phyloP scores from a whole-genome alignment of 257 asterid species.

The Nemophila menziesii region DNA sequence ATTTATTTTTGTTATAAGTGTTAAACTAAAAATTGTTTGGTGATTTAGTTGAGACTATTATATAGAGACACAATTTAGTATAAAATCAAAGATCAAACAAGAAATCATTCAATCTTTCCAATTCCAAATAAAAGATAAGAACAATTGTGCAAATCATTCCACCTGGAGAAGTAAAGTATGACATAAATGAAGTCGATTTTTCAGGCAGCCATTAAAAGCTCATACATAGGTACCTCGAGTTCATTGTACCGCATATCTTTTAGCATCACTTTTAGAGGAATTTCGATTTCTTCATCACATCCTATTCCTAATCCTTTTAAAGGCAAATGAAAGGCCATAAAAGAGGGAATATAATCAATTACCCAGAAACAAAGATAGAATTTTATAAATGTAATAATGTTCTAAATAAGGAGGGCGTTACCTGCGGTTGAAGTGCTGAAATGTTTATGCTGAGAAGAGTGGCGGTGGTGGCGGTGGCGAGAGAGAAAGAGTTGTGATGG shows the following conservation, averaged over 20 bases:
- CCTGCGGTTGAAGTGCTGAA: slow-evolving; percentile 4
- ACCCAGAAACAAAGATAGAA: background rate
- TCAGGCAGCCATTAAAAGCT: background rate
- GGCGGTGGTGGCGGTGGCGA: background rate
- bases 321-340: background rate
- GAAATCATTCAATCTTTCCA: background rate
- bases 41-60: background rate
- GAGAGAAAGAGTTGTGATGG: background rate
- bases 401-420: slow-evolving; percentile 1
- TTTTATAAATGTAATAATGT: background rate
- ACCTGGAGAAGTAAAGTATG: background rate
- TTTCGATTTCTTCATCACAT: slow-evolving; percentile 18
- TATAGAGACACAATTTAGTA: no score
- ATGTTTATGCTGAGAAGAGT: slow-evolving; percentile 5
- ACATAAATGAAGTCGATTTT: no score
- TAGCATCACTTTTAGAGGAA: slow-evolving; percentile 36
- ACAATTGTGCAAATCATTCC: background rate
- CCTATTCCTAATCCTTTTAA: slow-evolving; percentile 9
- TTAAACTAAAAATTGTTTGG: background rate
- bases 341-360: background rate
- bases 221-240: slow-evolving; percentile 43
- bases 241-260: slow-evolving; percentile 79
- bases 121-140: no score
- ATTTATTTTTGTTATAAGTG: background rate
- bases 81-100: background rate